phyloP scores from a whole-genome alignment of 176 grass and related monocot genomes.

The Eragrostis curvula region DNA sequence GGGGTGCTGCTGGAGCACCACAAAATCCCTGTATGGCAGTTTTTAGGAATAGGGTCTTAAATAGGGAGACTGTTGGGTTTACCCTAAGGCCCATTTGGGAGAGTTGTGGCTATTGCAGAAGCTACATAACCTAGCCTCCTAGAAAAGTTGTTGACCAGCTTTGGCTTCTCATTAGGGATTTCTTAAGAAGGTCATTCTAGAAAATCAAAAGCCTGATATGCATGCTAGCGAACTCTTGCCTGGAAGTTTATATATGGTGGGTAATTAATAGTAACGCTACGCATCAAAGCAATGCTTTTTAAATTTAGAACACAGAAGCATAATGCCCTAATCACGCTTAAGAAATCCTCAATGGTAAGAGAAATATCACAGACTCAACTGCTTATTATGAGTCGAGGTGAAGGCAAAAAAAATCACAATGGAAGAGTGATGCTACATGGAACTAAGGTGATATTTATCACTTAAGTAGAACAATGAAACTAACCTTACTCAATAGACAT shows the following conservation, averaged over 20 bases:
- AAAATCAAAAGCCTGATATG: not conserved
- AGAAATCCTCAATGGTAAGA: not conserved
- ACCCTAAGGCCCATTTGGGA: too few relatives aligned
- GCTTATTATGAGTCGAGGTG: not conserved
- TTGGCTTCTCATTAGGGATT: not conserved
- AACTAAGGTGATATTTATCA: not conserved
- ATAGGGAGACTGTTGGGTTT: too few relatives aligned
- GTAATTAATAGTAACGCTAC: too few relatives aligned
- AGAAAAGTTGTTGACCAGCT: not conserved
- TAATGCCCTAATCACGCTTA: not conserved
- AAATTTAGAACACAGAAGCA: not conserved
- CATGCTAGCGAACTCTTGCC: not conserved
- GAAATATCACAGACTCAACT: not conserved
- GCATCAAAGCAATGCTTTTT: not conserved
- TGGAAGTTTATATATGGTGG: not conserved
- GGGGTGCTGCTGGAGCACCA: too few relatives aligned
- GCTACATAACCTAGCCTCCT: not conserved
- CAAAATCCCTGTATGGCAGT: too few relatives aligned
- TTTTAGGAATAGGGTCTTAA: too few relatives aligned
- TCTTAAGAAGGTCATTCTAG: not conserved
- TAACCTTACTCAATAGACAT: slow-evolving; percentile 39
- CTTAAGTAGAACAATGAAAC: slow-evolving; percentile 25
- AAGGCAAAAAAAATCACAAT: not conserved
- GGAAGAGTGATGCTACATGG: not conserved
- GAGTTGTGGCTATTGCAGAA: not conserved